A percentile compares a stretch with the other conserved stretches of the same genome.
phyloP scores from a whole-genome alignment of 176 grass and related monocot genomes.

The Eragrostis curvula region DNA sequence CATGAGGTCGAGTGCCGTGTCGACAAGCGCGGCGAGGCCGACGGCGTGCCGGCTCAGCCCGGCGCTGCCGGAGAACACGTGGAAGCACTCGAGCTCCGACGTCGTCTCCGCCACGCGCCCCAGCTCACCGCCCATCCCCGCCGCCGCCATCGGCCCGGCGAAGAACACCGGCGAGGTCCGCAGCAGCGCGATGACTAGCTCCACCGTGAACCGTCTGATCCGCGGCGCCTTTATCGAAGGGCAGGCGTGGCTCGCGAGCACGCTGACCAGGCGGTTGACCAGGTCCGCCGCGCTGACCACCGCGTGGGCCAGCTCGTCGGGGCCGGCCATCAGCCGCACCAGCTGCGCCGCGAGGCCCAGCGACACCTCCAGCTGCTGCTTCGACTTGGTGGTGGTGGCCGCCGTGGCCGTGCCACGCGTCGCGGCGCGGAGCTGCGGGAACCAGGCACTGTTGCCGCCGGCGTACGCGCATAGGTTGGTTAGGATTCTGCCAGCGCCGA shows the following conservation, averaged over 20 bases:
- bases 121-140: constrained; percentile 45
- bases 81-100: constrained; percentile 77
- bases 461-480: constrained; percentile 66
- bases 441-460: constrained; percentile 14
- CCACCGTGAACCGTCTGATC: constrained; percentile 59
- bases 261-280: constrained; percentile 33
- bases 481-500: constrained; percentile 57
- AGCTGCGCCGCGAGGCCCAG: constrained; percentile 50
- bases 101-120: constrained; percentile 61
- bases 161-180: not conserved
- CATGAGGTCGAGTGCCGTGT: constrained; percentile 46
- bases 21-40: constrained; percentile 49
- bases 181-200: constrained; percentile 57
- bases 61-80: constrained; percentile 71
- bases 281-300: constrained; percentile 23
- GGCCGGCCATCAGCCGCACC: constrained; percentile 47
- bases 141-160: constrained; percentile 28
- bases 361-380: constrained; percentile 48
- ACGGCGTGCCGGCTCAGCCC: constrained; percentile 56
- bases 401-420: constrained; percentile 40
- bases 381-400: constrained; percentile 15
- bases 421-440: constrained; percentile 30
- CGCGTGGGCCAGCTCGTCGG: constrained; percentile 22
- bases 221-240: constrained; percentile 59
- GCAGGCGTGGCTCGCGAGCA: constrained; percentile 42